Conservation (phyloP, 2,329 filamentous ascomycete genomes). For the Botrytis byssoidea region DNA sequence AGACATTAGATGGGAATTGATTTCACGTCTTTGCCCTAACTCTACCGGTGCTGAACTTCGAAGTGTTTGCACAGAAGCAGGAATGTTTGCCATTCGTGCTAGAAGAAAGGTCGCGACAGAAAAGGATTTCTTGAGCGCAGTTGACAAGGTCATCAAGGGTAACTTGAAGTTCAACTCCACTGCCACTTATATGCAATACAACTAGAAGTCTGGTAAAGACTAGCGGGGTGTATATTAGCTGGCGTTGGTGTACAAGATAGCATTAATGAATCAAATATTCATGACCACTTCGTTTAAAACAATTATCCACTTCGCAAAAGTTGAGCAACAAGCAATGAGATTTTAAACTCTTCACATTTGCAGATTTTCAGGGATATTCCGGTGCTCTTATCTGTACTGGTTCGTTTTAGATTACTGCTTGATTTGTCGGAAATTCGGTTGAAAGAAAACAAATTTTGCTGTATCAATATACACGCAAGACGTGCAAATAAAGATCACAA, state of each 20-base stretch:
- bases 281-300: neutral
- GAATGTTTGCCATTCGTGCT: constrained; percentile 96
- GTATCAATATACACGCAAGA: neutral
- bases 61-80: constrained; percentile 95
- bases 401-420: neutral
- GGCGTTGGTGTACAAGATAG: constrained; percentile 38
- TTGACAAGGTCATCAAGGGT: constrained; percentile 99
- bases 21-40: constrained; percentile 95
- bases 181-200: constrained; percentile 98
- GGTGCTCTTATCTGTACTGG: neutral
- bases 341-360: neutral
- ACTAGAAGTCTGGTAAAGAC: constrained; percentile 55
- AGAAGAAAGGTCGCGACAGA: constrained; percentile 96
- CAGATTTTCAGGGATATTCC: no score
- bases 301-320: neutral
- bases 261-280: constrained; percentile 31
- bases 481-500: neutral
- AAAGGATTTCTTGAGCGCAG: constrained; percentile 96
- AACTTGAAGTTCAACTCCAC: constrained; percentile 99
- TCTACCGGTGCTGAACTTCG: constrained; percentile 93
- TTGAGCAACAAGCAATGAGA: neutral
- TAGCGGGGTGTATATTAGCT: constrained; percentile 36
- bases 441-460: neutral
- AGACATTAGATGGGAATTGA: constrained; percentile 98
- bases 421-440: neutral